A percentile compares a stretch with the other conserved stretches of the same genome.
Evolutionary conservation across 805 yeast genomes (phyloP).

Genomic region (Candida krabiensis): DNA sequence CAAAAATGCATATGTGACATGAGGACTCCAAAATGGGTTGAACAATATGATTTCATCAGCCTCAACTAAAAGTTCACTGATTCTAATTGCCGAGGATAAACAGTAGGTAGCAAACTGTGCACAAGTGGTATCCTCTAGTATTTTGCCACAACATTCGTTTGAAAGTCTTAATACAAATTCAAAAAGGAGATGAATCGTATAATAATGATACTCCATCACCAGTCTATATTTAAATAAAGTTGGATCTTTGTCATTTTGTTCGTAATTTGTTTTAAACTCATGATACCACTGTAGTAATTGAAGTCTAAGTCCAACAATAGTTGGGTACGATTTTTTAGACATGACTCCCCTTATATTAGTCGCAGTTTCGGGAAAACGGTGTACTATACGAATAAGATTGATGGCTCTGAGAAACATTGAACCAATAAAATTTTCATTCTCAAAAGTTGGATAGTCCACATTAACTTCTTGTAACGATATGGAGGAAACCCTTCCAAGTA

Average conservation of each 20-base stretch:
- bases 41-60: not conserved
- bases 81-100: not conserved
- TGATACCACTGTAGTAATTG: no score
- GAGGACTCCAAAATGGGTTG: conserved; percentile 1
- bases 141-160: no score
- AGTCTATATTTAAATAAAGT: not conserved
- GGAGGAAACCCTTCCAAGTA: conserved; percentile 3
- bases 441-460: conserved; percentile 5
- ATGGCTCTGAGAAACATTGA: not conserved
- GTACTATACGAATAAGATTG: conserved; percentile 1
- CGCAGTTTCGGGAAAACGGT: conserved; percentile 1
- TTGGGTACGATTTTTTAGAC: no score
- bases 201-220: not conserved
- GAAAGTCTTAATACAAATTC: no score
- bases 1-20: not conserved
- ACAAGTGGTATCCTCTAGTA: no score
- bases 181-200: not conserved
- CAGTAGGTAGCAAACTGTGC: no score
- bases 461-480: conserved; percentile 1
- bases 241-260: no score
- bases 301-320: no score
- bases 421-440: not conserved
- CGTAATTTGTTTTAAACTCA: no score
- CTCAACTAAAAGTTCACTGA: not conserved
- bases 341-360: no score